Evolutionary conservation across 352 stramenopile species (phyloP).

Genomic region (Phytophthora meadii): DNA sequence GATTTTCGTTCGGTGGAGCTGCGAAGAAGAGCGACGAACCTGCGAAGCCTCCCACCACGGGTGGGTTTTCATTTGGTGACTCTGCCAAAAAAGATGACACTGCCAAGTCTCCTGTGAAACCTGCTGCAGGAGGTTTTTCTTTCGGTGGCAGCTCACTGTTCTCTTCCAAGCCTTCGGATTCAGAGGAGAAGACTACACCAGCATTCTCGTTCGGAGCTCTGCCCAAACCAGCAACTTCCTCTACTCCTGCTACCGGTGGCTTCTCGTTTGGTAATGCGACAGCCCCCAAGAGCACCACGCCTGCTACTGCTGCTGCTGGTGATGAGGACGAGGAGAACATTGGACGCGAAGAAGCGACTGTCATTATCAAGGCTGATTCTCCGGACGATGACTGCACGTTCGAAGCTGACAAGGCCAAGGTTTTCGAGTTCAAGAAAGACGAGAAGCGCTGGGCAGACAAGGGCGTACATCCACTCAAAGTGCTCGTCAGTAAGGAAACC

Average conservation of each 20-base stretch:
- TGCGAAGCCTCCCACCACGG: conserved; percentile 10
- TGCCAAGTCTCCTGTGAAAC: conserved; percentile 20
- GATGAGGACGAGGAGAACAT: conserved; percentile 86
- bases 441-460: conserved; percentile 91
- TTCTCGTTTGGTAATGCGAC: conserved; percentile 56
- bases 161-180: conserved; percentile 29
- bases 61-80: conserved; percentile 30
- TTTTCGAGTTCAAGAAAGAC: conserved; percentile 89
- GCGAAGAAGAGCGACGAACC: conserved; percentile 25
- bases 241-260: conserved; percentile 27
- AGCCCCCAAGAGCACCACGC: conserved; percentile 22
- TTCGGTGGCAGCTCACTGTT: conserved; percentile 55
- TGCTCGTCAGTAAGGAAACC: conserved; percentile 80
- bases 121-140: conserved; percentile 20
- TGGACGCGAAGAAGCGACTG: conserved; percentile 82
- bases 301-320: conserved; percentile 25
- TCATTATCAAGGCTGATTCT: conserved; percentile 86
- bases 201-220: conserved; percentile 56
- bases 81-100: conserved; percentile 25
- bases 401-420: conserved; percentile 78
- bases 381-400: conserved; percentile 79
- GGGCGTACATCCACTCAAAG: conserved; percentile 78
- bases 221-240: conserved; percentile 32
- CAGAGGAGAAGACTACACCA: conserved; percentile 41
- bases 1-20: conserved; percentile 28